These are phyloP conservation scores for Penicillium atrosanguineum DNA, from an alignment of 495 filamentous ascomycete genomes.

Conservation along the genomic window DNA sequence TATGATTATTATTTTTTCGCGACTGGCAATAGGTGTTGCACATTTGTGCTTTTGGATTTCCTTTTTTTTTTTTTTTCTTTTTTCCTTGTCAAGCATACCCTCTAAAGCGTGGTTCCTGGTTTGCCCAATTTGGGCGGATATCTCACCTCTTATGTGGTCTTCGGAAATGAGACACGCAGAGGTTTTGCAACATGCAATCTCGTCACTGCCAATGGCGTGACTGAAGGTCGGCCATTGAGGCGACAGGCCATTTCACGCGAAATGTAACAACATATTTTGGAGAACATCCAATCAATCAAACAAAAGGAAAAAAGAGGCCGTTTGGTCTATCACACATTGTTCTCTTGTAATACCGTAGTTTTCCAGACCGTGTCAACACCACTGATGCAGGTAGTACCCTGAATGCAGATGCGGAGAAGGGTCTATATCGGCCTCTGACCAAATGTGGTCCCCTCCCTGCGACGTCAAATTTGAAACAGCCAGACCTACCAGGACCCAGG, in stretches of 20 bases:
- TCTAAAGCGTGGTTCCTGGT: conserved; percentile 23
- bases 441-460: too few species aligned
- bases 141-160: conserved; percentile 11
- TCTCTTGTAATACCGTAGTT: not conserved
- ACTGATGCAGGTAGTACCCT: not conserved
- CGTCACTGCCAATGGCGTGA: not conserved
- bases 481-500: too few species aligned
- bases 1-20: conserved; percentile 7
- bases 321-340: conserved; percentile 16
- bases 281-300: conserved; percentile 12
- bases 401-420: not conserved
- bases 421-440: not conserved
- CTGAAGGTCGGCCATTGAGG: conserved; percentile 2
- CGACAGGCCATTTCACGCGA: conserved; percentile 2
- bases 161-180: conserved; percentile 7
- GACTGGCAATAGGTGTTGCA: conserved; percentile 21
- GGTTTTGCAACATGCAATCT: conserved; percentile 1
- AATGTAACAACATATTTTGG: conserved; percentile 17
- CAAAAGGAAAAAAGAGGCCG: conserved; percentile 25
- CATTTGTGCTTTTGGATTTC: not conserved
- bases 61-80: conserved; percentile 12
- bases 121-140: conserved; percentile 16
- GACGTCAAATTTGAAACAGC: too few species aligned
- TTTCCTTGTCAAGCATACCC: conserved; percentile 24
- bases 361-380: not conserved